These are phyloP conservation scores for Stephanodiscus triporus DNA, from an alignment of 108 stramenopile genomes.

Conservation along the genomic window DNA sequence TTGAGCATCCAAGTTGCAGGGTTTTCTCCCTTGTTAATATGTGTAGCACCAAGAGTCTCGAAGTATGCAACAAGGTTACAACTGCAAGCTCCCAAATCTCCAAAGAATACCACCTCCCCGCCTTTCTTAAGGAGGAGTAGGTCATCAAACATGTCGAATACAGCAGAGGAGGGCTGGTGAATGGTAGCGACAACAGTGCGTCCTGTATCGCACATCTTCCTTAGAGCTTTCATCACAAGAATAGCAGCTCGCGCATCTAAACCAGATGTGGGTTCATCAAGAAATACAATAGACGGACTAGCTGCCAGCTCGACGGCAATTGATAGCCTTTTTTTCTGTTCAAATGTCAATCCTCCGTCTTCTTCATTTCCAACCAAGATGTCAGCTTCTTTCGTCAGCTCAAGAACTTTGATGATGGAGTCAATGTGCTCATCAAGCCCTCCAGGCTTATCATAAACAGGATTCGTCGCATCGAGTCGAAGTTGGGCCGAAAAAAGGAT, in stretches of 20 bases:
- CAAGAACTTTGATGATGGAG: conserved; percentile 62
- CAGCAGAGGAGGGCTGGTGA: conserved; percentile 62
- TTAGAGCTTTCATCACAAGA: conserved; percentile 54
- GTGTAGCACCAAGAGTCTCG: conserved; percentile 23
- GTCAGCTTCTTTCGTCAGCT: conserved; percentile 61
- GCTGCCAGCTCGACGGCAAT: conserved; percentile 81
- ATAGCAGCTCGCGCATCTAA: conserved; percentile 73
- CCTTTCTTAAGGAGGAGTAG: conserved; percentile 65
- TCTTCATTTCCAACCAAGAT: conserved; percentile 54
- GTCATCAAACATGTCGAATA: conserved; percentile 60
- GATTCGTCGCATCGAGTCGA: conserved; percentile 54
- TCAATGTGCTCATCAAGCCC: conserved; percentile 52
- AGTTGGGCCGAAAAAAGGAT: conserved; percentile 69
- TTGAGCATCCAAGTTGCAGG: conserved; percentile 90
- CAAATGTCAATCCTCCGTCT: conserved; percentile 70
- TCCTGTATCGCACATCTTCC: conserved; percentile 53
- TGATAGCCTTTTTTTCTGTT: conserved; percentile 76
- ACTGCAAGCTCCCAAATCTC: conserved; percentile 54
- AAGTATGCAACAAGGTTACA: conserved; percentile 59
- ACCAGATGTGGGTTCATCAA: conserved; percentile 65
- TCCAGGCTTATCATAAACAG: conserved; percentile 17
- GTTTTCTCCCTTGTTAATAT: conserved; percentile 60
- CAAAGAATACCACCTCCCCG: conserved; percentile 66
- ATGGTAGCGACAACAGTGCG: conserved; percentile 70
- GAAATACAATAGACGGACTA: conserved; percentile 68